phyloP scores from a whole-genome alignment of 2,329 filamentous ascomycete species.

The Ceratocystis smalleyi region DNA sequence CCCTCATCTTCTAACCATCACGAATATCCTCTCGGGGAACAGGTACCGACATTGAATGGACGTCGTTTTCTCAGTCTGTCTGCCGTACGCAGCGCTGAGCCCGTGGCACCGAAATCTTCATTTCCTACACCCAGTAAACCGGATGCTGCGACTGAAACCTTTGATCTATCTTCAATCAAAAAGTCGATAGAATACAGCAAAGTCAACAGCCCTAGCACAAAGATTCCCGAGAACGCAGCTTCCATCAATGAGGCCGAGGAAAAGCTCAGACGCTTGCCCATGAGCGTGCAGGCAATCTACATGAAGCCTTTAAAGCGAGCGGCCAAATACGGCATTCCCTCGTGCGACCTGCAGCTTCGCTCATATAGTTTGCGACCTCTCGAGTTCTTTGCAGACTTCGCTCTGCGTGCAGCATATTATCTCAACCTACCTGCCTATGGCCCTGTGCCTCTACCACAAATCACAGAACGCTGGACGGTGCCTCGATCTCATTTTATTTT shows the following conservation, averaged over 20 bases:
- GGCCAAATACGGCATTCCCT: constrained; percentile 60
- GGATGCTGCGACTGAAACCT: background rate
- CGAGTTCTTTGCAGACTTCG: constrained; percentile 90
- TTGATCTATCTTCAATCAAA: background rate
- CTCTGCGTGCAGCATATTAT: constrained; percentile 86
- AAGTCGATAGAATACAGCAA: constrained; percentile 14
- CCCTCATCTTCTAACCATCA: background rate
- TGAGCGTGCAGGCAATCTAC: constrained; percentile 62
- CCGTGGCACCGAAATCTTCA: background rate
- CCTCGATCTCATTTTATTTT: constrained; percentile 78
- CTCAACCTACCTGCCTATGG: constrained; percentile 73
- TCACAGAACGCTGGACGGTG: constrained; percentile 88
- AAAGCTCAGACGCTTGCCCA: constrained; percentile 14
- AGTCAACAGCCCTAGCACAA: constrained; percentile 16
- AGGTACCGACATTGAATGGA: background rate
- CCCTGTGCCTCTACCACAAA: constrained; percentile 70
- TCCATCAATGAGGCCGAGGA: constrained; percentile 8
- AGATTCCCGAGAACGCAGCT: constrained; percentile 13
- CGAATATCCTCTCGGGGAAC: background rate
- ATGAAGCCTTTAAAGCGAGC: constrained; percentile 66
- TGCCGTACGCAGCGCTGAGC: background rate
- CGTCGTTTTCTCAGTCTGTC: background rate
- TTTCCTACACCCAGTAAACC: background rate
- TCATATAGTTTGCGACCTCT: constrained; percentile 83
- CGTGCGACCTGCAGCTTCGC: constrained; percentile 81